Percentiles rank a stretch among this genome's conserved stretches.
Evolutionary conservation across 2,329 filamentous ascomycete species (phyloP).

Genomic region (Microsporum canis): DNA sequence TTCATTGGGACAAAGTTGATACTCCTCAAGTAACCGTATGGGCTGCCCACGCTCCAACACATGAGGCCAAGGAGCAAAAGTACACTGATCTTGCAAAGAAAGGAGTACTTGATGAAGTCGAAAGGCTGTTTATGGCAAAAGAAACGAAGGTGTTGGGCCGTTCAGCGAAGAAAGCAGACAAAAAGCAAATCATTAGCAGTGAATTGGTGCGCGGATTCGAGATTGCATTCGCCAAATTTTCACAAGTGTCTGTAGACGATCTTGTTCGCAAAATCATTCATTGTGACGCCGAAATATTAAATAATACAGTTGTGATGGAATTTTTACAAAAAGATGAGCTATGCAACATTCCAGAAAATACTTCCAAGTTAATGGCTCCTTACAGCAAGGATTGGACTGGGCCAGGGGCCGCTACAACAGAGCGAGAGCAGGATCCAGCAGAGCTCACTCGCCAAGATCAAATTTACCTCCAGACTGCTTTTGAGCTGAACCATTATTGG

Average conservation of each 20-base stretch:
- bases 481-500: slow-evolving; percentile 95
- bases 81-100: slow-evolving; percentile 86
- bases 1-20: slow-evolving; percentile 99
- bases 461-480: slow-evolving; percentile 85
- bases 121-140: slow-evolving; percentile 94
- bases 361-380: slow-evolving; percentile 79
- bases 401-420: slow-evolving; percentile 63
- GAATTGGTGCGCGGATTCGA: slow-evolving; percentile 84
- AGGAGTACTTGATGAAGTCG: slow-evolving; percentile 93
- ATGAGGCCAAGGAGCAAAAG: slow-evolving; percentile 84
- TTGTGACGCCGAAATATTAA: slow-evolving; percentile 77
- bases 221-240: slow-evolving; percentile 90
- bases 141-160: slow-evolving; percentile 76
- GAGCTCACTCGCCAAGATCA: slow-evolving; percentile 94
- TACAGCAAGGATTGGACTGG: slow-evolving; percentile 97
- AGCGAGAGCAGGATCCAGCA: slow-evolving; percentile 69
- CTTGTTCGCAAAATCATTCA: slow-evolving; percentile 90
- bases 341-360: slow-evolving; percentile 84
- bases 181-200: slow-evolving; percentile 91
- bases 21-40: slow-evolving; percentile 83
- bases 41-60: slow-evolving; percentile 76
- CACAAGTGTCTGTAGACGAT: slow-evolving; percentile 69
- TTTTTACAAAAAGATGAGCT: slow-evolving; percentile 88
- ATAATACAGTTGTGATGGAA: slow-evolving; percentile 89
- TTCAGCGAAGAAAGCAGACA: slow-evolving; percentile 67